Percentiles rank a stretch among this genome's conserved stretches.
Evolutionary conservation across 805 yeast species (phyloP).

Genomic region (Saturnispora gosingensis): DNA sequence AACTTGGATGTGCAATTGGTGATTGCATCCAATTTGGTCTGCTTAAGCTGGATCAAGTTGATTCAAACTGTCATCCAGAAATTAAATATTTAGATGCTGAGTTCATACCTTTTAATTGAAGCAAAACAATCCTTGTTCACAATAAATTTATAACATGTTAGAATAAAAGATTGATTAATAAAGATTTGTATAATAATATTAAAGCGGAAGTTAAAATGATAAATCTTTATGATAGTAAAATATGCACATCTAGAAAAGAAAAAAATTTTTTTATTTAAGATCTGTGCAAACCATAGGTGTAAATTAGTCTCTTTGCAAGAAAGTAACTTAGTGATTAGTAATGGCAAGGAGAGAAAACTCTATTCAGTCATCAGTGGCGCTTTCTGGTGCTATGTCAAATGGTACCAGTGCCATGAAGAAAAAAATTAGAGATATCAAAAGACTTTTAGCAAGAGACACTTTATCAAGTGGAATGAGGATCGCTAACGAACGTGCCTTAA

Average conservation of each 20-base stretch:
- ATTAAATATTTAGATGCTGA: conserved; percentile 36
- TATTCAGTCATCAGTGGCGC: conserved; percentile 18
- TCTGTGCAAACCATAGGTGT: not conserved
- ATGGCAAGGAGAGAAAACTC: conserved; percentile 10
- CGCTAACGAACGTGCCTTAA: conserved; percentile 38
- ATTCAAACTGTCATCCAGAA: conserved; percentile 25
- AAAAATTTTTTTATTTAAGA: not conserved
- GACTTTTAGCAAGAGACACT: conserved; percentile 49
- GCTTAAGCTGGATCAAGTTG: conserved; percentile 25
- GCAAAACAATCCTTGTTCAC: too few relatives aligned
- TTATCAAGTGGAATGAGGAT: conserved; percentile 47
- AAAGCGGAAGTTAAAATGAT: not conserved
- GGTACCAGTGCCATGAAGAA: conserved; percentile 55
- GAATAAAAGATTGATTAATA: not conserved
- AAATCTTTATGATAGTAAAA: too few relatives aligned
- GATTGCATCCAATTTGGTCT: conserved; percentile 61
- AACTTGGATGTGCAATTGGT: conserved; percentile 62
- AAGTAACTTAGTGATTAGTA: not conserved
- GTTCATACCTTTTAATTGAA: not conserved
- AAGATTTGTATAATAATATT: not conserved
- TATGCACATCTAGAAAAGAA: not conserved
- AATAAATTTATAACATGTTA: too few relatives aligned
- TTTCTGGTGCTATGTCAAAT: conserved; percentile 22
- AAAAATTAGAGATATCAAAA: conserved; percentile 77
- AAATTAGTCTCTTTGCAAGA: not conserved